Base-by-base conservation (phyloP, 2,329 filamentous ascomycete genomes). In the Didymella lethalis region DNA sequence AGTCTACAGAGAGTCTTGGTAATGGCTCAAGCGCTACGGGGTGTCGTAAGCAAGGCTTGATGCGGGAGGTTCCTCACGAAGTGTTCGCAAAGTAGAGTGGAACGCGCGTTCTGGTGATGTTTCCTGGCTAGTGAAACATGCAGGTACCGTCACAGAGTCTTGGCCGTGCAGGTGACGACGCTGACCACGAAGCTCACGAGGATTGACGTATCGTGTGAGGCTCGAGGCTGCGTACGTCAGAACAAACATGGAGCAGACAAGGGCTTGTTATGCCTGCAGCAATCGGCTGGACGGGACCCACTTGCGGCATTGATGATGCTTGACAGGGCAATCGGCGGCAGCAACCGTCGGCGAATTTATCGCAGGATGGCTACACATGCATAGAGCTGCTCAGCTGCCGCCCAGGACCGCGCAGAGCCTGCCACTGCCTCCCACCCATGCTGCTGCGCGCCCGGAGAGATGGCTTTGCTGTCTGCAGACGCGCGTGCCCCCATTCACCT, bases 381-480 rank as follows among this genome's bases (percentile, higher is more conserved):
- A 55, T 59, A 55, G 57, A 60, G 64, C 66, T 23, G 18, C 23
- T 23, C 23, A 23, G 23, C 23, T 64, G 67, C 62, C 57, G 61
- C 62, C 43, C 48, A 63, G 34, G 54, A 57, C 54, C 54, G 55
- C 54, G 54, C 49, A 31, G 45, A 51, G 56, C 25, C 50, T 54
- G 56, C 41, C 45, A 59, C 44, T 45, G 56, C 46, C 26, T 46
- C 20, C 50, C 29, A 47, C 63, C 54, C 67, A 75, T 74, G 72
- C 70, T 69, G 52, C 65, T 69, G 67, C 70, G 68, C 65, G 64
- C 64, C 60, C 63, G 65, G 64, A 68, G 69, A 62, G 53, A 76
- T 75, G 75, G 74, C 69, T 54, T 72, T 68, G 65, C 66, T 65
- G 67, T 71, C 62, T 72, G 62, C 66, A 49, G 69, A 65, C 69